Base-by-base conservation (phyloP, 768 basidiomycete genomes). In the Cystobasidium tubakii region DNA sequence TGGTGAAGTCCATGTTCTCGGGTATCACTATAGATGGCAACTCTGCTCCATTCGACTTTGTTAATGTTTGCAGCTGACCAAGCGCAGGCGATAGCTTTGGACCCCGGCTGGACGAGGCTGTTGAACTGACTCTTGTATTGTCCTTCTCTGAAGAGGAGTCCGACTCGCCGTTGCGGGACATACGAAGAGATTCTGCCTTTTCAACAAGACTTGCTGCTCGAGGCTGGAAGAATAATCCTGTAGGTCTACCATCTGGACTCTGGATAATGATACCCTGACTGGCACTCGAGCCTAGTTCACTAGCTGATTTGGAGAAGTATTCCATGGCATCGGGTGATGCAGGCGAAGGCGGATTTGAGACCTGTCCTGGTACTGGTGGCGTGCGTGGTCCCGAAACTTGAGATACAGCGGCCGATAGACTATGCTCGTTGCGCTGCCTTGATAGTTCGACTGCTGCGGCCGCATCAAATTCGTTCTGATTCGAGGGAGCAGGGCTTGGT, bases 191-290 rank as follows among this genome's bases (percentile, higher is more conserved):
- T 29, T 71, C 69, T 17, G 69, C 69, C 55, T 60, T 55, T 39
- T 71, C 69, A 44, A 25, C 33, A 19, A 71, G 69, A 62, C 69
- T 74, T 17, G 76, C 74, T 63, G 73, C 74, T 17, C 70, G 69
- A 23, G 94, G 95, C 75, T 93, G 90, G 82, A 98, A 99, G 83
- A 93, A 91, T 73, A 99, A 94, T 13, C 93, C 95, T n/a, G 91
- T 86, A 1, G 92, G 90, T 77, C 92, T 88, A 0, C 95, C 95
- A 80, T 95, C 92, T 1, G 92, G 91, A 78, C 89, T 91, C 77
- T 94, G 90, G 43, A 98, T 89, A 64, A 97, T 86, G 7, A 95
- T 85, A 0, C 94, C 94, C 13, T 91, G 90, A 4, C 90, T 88
- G 2, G 90, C 88, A 0, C 90, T 88, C 1, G 86, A 83, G 1